Evolutionary conservation across 768 basidiomycete species (phyloP), one percentile per base, ranked within the genome.

Genomic region (Leucogyrophana mollusca): DNA sequence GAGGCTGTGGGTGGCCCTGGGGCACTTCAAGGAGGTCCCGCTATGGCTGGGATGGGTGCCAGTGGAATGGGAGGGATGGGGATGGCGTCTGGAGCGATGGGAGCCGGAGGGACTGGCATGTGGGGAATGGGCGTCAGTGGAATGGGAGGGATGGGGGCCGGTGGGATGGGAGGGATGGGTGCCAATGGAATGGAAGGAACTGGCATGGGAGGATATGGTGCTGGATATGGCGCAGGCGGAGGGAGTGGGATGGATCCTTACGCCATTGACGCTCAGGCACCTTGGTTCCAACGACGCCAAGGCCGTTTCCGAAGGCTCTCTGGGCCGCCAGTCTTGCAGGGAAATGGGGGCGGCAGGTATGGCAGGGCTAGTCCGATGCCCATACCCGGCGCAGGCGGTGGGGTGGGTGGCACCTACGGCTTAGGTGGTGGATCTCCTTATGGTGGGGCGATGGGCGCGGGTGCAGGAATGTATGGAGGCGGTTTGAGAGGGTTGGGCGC

Each of bases 251-350:
- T 39, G 3, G 39, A 49, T 35, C 48, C 51, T 14, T 40, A 52
- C 27, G 38, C 47, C n/a, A 44, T 49, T 13, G 51, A 52, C 40
- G 13, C 35, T 13, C 35, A 43, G 5, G 47, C 47, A 11, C 51
- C 51, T n/a, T 49, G 39, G 17, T 48, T 52, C 14, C 38, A 16
- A 18, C 35, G 36, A 41, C 34, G 21, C 13, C 22, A 2, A 18
- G 27, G 27, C 6, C 27, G 27, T 30, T 30, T 13, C 27, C 27
- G 27, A 7, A 30, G 27, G 27, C 27, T 30, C 27, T 30, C 27
- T 13, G 27, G 27, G 27, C 27, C 27, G 13, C 13, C 27, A 13
- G 13, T 30, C 7, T 7, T 30, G 27, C 27, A 30, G 27, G 13
- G 13, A 13, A 30, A 30, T 30, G 27, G 27, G 7, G 27, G 27